Evolutionary conservation across 1,284 basidiomycete genomes (phyloP).

Genomic region (Dichomitus squalens): DNA sequence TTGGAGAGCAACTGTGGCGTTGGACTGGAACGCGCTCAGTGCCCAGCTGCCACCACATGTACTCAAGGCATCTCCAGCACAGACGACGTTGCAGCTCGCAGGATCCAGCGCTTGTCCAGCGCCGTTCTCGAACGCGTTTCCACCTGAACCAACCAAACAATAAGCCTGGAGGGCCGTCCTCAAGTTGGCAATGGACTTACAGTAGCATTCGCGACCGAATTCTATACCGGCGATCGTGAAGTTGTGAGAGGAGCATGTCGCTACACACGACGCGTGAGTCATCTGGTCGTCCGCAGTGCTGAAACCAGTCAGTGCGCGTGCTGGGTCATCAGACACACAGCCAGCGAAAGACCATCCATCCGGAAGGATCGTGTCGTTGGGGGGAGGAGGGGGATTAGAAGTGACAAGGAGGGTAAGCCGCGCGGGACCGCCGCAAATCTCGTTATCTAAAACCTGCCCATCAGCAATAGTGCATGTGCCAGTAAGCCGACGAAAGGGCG

Average conservation of each 20-base stretch:
- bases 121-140: constrained; percentile 23
- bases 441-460: constrained; percentile 6
- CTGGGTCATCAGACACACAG: constrained; percentile 18
- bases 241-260: constrained; percentile 22
- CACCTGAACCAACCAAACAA: constrained; percentile 10
- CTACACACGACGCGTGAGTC: constrained; percentile 16
- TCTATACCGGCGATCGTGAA: constrained; percentile 30
- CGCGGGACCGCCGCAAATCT: constrained; percentile 31
- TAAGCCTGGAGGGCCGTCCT: no score
- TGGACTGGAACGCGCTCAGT: no score
- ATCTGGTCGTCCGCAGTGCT: constrained; percentile 17
- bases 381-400: constrained; percentile 15
- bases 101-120: constrained; percentile 14
- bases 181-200: constrained; percentile 15
- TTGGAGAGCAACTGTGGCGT: no score
- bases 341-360: no score
- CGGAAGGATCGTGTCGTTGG: no score
- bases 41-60: constrained; percentile 26
- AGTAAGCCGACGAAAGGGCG: constrained; percentile 1
- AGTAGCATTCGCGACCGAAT: constrained; percentile 31
- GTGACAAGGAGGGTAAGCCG: constrained; percentile 27
- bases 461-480: not conserved
- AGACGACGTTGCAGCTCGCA: constrained; percentile 23
- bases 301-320: constrained; percentile 22
- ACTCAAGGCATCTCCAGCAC: constrained; percentile 16